These are phyloP conservation scores for Graphilbum fragrans DNA, from an alignment of 2,329 filamentous ascomycete species.

Conservation along the genomic window DNA sequence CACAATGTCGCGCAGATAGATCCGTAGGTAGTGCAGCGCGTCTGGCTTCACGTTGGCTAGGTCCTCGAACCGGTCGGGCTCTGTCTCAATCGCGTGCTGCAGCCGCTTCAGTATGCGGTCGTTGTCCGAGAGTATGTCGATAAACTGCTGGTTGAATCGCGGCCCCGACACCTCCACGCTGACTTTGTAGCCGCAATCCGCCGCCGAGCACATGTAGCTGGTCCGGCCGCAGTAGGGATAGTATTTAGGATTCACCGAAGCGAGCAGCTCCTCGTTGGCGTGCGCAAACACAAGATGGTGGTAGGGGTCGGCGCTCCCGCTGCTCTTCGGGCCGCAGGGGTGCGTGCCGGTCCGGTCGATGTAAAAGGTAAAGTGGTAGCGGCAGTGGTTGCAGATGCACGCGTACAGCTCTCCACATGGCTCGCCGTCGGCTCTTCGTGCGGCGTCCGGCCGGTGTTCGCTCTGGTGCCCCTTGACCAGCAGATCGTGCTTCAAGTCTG, in stretches of 20 bases:
- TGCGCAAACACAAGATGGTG: conserved; percentile 15
- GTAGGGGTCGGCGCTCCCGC: conserved; percentile 8
- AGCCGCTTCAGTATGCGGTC: conserved; percentile 29
- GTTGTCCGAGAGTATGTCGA: conserved; percentile 31
- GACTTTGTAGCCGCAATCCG: conserved; percentile 27
- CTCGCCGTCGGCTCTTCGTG: conserved; percentile 6
- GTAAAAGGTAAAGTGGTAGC: conserved; percentile 20
- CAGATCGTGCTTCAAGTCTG: conserved; percentile 6
- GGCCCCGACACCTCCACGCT: conserved; percentile 36
- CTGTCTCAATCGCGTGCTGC: conserved; percentile 24
- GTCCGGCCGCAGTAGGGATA: conserved; percentile 25
- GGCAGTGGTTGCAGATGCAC: conserved; percentile 19
- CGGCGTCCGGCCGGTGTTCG: conserved; percentile 2
- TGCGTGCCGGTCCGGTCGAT: conserved; percentile 8
- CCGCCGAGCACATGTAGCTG: conserved; percentile 27
- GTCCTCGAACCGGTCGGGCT: conserved; percentile 35
- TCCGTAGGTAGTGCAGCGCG: conserved; percentile 33
- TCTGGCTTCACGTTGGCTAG: conserved; percentile 26
- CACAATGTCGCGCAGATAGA: conserved; percentile 38
- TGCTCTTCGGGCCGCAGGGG: conserved; percentile 8
- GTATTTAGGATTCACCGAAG: conserved; percentile 17
- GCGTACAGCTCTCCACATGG: conserved; percentile 11
- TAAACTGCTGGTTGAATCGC: conserved; percentile 29
- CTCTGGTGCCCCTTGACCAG: conserved; percentile 13
- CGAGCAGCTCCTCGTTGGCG: neutral